Base-by-base conservation (phyloP, 2,329 filamentous ascomycete genomes). In the Fusarium nisikadoi region DNA sequence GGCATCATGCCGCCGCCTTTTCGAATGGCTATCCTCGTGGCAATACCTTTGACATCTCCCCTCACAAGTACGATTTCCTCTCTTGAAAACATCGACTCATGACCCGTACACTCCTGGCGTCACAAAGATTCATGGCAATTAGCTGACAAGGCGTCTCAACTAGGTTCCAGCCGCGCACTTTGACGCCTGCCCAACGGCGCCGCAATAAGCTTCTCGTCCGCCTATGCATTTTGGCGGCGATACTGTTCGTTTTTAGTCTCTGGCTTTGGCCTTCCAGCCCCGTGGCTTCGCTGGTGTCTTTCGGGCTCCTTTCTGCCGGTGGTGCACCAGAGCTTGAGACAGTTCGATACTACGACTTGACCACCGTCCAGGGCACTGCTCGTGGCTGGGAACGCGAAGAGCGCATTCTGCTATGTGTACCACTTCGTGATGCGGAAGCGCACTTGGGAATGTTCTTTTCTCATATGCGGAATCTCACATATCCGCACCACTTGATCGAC, bases 381-480 rank as follows among this genome's bases (percentile, higher is more conserved):
- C 91, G 93, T 73, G 97, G 96, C 10, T 99, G 96, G 96, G 95
- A 98, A 82, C 89, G 94, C 66, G 96, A 97, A 81, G 96, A 99
- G 84, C 91, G 96, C 72, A 97, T 99, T 74, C 87, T 99, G 36
- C 89, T 99, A 64, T 98, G 96, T 82, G 96, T 97, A 20, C 96
- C 96, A 47, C 88, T 99, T 61, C 90, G 96, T 82, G 97, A 99
- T 82, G 96, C 96, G 49, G 91, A 97, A 78, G 88, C 93, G 31
- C 96, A 99, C 86, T 84, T 99, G 53, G 90, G 92, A 69, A 98
- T 99, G 95, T 98, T 99, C 88, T 99, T 99, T 84, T 92, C 93
- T n/a, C 97, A 99, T 80, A 87, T 99, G 65, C 91, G 91, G 75
- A 99, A 99, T 83, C 92, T 99, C 74, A 99, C 96, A 23, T 99